A percentile compares a stretch with the other conserved stretches of the same genome.
phyloP scores from a whole-genome alignment of 805 yeast species.

The Kodamaea fukazawae region DNA sequence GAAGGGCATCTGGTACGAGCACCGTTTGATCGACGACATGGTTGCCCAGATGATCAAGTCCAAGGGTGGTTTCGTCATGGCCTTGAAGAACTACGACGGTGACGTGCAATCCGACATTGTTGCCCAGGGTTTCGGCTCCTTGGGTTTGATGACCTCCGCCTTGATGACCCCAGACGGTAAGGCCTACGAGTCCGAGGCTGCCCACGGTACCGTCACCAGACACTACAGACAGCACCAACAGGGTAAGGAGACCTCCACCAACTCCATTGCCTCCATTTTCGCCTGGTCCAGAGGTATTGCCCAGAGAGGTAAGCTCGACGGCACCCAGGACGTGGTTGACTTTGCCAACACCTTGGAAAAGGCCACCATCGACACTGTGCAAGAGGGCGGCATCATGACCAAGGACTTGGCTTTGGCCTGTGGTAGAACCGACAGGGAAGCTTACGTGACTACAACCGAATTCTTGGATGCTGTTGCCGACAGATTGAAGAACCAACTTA shows the following conservation, averaged over 20 bases:
- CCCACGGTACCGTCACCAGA: conserved; percentile 98
- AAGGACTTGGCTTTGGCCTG: conserved; percentile 90
- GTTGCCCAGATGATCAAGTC: conserved; percentile 98
- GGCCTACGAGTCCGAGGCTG: conserved; percentile 95
- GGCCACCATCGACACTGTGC: conserved; percentile 85
- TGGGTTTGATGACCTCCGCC: conserved; percentile 97
- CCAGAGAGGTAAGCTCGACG: conserved; percentile 88
- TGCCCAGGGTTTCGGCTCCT: conserved; percentile 96
- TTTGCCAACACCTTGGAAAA: conserved; percentile 78
- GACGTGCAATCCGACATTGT: conserved; percentile 96
- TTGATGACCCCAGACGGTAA: conserved; percentile 95
- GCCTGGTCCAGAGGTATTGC: conserved; percentile 95
- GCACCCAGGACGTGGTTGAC: conserved; percentile 76
- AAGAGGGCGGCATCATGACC: conserved; percentile 84
- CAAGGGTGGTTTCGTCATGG: conserved; percentile 90
- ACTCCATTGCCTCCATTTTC: conserved; percentile 94
- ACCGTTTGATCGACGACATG: conserved; percentile 96
- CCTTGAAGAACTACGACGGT: conserved; percentile 97
- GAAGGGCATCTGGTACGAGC: conserved; percentile 92
- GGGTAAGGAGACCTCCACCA: conserved; percentile 96
- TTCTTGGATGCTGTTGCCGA: conserved; percentile 78
- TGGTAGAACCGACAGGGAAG: conserved; percentile 78
- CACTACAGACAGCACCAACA: conserved; percentile 94
- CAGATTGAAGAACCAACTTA: conserved; percentile 43
- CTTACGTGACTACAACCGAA: conserved; percentile 89